These are phyloP conservation scores for Byssothecium circinans DNA, from an alignment of 2,329 filamentous ascomycete species.

Conservation along the genomic window DNA sequence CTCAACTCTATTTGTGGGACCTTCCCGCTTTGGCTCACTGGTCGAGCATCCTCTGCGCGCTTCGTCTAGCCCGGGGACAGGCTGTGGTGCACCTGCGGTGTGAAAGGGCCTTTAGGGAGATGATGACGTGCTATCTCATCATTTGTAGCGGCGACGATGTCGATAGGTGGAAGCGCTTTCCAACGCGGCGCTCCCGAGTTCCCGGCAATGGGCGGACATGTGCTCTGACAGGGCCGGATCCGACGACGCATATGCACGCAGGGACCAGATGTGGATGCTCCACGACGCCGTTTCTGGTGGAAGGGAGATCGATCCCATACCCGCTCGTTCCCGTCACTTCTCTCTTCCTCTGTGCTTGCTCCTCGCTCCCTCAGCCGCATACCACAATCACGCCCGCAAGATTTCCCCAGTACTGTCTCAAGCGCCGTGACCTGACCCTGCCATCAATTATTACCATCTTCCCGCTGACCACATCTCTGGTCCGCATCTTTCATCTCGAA, in stretches of 20 bases:
- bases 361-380: neutral
- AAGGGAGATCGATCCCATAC: too few species aligned
- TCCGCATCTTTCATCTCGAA: neutral
- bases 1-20: slow-evolving; percentile 4
- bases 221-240: neutral
- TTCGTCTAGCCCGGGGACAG: neutral
- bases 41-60: neutral
- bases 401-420: too few species aligned
- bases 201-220: neutral
- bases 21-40: neutral
- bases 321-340: too few species aligned
- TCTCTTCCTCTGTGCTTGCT: neutral
- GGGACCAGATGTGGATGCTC: too few species aligned
- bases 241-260: too few species aligned
- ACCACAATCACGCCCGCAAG: neutral
- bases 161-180: neutral
- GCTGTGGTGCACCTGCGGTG: neutral
- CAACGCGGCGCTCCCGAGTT: too few species aligned
- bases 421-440: too few species aligned
- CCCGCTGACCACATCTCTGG: too few species aligned
- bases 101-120: neutral
- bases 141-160: neutral
- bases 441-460: too few species aligned
- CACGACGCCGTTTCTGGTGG: too few species aligned
- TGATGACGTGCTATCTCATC: too few species aligned